Percentiles rank a stretch among this genome's conserved stretches.
Conservation (phyloP, 768 basidiomycete genomes). For the Suillus sp. region DNA sequence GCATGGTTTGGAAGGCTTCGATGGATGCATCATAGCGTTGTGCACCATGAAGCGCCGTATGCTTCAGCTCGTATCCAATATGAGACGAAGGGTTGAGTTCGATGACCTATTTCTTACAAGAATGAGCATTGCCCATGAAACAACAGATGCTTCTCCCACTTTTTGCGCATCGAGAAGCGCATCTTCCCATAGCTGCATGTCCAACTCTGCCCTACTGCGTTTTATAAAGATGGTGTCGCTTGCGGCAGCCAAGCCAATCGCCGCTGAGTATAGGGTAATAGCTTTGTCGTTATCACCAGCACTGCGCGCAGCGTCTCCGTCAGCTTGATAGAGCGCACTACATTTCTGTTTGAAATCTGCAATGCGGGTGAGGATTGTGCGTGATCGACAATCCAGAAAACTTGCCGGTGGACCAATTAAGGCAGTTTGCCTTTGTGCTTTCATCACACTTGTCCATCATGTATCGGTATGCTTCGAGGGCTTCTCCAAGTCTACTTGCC, state of each 20-base stretch:
- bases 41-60: neutral
- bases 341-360: neutral
- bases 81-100: conserved; percentile 1
- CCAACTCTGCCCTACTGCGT: neutral
- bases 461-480: neutral
- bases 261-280: neutral
- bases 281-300: neutral
- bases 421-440: neutral
- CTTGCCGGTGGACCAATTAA: neutral
- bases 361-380: neutral
- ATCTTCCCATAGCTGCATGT: neutral
- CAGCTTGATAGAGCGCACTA: neutral
- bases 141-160: neutral
- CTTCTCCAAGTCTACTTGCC: neutral
- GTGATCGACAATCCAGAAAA: neutral
- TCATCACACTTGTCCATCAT: conserved; percentile 4
- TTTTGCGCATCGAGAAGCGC: conserved; percentile 2
- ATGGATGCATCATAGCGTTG: neutral
- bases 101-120: neutral
- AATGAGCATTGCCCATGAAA: neutral
- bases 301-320: neutral
- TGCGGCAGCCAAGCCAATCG: neutral
- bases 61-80: neutral
- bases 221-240: neutral
- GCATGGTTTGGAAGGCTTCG: neutral